These are phyloP conservation scores for Termitomyces sp. DNA, from an alignment of 768 basidiomycete species.

Conservation along the genomic window DNA sequence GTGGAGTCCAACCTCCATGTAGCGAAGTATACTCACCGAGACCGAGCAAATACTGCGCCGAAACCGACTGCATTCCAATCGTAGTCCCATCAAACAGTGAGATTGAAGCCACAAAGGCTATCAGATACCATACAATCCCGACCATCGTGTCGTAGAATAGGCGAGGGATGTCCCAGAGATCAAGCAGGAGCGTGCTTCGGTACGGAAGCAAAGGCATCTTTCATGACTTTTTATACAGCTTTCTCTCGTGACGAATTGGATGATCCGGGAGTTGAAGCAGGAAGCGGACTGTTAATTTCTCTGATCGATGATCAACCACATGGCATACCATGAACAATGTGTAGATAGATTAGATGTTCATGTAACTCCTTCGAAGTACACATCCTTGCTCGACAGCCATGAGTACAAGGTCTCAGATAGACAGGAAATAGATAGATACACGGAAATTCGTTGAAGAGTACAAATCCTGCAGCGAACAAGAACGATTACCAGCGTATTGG, in stretches of 20 bases:
- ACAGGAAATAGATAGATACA: background rate
- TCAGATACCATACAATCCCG: slow-evolving; percentile 35
- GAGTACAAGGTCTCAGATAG: background rate
- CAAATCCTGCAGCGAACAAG: background rate
- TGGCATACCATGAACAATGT: background rate
- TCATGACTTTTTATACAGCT: slow-evolving; percentile 7
- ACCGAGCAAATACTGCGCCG: slow-evolving; percentile 49
- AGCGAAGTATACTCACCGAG: slow-evolving; percentile 41
- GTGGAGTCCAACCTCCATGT: background rate
- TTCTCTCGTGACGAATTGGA: background rate
- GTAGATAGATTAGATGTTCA: background rate
- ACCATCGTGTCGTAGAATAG: slow-evolving; percentile 33
- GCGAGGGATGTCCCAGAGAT: slow-evolving; percentile 30
- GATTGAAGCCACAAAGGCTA: slow-evolving; percentile 34
- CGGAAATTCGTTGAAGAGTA: background rate
- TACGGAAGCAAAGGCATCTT: slow-evolving; percentile 29
- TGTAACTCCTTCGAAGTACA: background rate
- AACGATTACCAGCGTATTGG: too few species aligned
- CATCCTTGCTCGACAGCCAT: background rate
- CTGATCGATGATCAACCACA: background rate
- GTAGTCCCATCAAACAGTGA: slow-evolving; percentile 23
- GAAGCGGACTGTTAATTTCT: background rate
- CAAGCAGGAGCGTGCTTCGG: slow-evolving; percentile 29
- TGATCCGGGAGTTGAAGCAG: background rate
- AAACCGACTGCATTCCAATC: slow-evolving; percentile 24